Percentiles rank a stretch among this genome's conserved stretches.
Conservation (phyloP, 306 rosid genomes). For the cucumber (Cucumis sativus) region Cucumber_9930_V3 NC_026661.2:12679501-12680000, state of each 20-base stretch:
- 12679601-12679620: too few species aligned
- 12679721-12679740: background rate
- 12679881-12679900: background rate
- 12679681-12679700: too few species aligned
- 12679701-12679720: too few species aligned
- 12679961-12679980: background rate
- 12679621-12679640: background rate
- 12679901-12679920: background rate
- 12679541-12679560: too few species aligned
- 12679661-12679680: background rate
- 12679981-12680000: background rate
- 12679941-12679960: too few species aligned
- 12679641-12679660: background rate
- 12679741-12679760: too few species aligned
- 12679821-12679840: background rate
- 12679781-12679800: background rate
- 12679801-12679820: background rate
- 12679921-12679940: background rate
- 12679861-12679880: background rate
- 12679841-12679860: too few species aligned
- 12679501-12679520: too few species aligned
- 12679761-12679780: background rate
- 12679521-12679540: rapidly evolving
- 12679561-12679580: too few species aligned
- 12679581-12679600: background rate